These are phyloP conservation scores for Panicum virgatum DNA, from an alignment of 202 grass and related monocot genomes.

Conservation along the genomic window DNA sequence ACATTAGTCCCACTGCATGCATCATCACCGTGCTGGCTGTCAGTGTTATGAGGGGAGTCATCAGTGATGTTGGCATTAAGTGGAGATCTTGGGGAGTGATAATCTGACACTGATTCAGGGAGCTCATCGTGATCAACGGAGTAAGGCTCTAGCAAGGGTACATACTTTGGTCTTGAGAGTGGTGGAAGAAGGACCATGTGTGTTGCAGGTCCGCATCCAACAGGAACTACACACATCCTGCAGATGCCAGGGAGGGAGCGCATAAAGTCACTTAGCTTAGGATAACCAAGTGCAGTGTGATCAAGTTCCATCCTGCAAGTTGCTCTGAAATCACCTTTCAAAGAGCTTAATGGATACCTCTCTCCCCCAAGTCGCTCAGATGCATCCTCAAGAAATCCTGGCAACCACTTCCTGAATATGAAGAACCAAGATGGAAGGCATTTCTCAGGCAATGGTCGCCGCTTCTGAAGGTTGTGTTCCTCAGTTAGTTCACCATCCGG, in stretches of 20 bases:
- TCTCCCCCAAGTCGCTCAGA: slow-evolving; percentile 39
- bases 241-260: slow-evolving; percentile 65
- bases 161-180: slow-evolving; percentile 44
- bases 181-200: slow-evolving; percentile 64
- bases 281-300: slow-evolving; percentile 58
- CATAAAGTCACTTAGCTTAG: slow-evolving; percentile 68
- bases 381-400: slow-evolving; percentile 55
- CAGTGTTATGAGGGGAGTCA: slow-evolving; percentile 20
- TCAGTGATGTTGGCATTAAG: slow-evolving; percentile 32
- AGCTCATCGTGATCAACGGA: slow-evolving; percentile 47
- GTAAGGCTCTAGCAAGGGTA: slow-evolving; percentile 49
- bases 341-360: slow-evolving; percentile 61
- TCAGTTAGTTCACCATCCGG: slow-evolving; percentile 43
- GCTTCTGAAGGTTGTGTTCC: slow-evolving; percentile 32
- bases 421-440: slow-evolving; percentile 71
- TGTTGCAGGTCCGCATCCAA: slow-evolving; percentile 56
- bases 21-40: slow-evolving; percentile 47
- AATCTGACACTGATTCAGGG: slow-evolving; percentile 50
- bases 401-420: slow-evolving; percentile 66
- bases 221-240: slow-evolving; percentile 61
- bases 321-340: slow-evolving; percentile 65
- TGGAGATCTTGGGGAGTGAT: slow-evolving; percentile 49
- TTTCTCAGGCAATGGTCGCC: slow-evolving; percentile 49
- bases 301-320: slow-evolving; percentile 68
- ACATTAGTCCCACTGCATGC: slow-evolving; percentile 44